Evolutionary conservation across 345 rosid genomes (phyloP).

Genomic region (Excoecaria cochinchinensis): DNA sequence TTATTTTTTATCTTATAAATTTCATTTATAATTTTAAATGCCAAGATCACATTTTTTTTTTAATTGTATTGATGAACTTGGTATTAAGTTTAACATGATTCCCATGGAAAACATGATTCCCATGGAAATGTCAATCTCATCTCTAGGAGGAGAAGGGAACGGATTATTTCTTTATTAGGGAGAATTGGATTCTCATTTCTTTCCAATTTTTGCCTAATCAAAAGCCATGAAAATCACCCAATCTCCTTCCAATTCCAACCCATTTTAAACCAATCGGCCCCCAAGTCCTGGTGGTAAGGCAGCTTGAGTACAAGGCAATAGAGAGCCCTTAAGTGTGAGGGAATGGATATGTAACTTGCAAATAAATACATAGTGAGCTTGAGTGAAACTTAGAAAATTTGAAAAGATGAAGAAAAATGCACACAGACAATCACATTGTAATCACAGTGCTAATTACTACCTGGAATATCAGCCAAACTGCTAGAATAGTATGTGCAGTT

Average conservation of each 20-base stretch:
- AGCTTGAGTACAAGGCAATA: slow-evolving; percentile 1
- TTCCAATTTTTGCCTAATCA: neutral
- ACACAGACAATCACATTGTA: neutral
- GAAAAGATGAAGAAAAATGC: neutral
- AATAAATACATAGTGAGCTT: neutral
- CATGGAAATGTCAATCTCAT: too few relatives aligned
- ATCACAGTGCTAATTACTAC: slow-evolving; percentile 18
- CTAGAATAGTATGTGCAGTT: slow-evolving; percentile 67
- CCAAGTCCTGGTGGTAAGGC: neutral
- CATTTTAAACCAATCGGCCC: neutral
- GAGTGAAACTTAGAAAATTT: neutral
- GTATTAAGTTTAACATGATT: too few relatives aligned
- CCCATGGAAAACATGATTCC: too few relatives aligned
- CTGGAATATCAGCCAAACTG: slow-evolving; percentile 79
- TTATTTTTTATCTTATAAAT: too few relatives aligned
- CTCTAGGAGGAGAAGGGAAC: too few relatives aligned
- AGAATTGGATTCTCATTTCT: neutral
- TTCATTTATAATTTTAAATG: too few relatives aligned
- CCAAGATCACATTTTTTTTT: too few relatives aligned
- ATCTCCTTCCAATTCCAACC: neutral
- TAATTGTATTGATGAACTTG: too few relatives aligned
- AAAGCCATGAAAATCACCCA: neutral
- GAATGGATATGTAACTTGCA: neutral
- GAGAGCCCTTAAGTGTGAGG: neutral
- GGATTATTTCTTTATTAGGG: neutral